Percentiles rank a stretch among this genome's conserved stretches.
Conservation (phyloP, 106 monocot genomes). For the Acorus gramineus region DNA sequence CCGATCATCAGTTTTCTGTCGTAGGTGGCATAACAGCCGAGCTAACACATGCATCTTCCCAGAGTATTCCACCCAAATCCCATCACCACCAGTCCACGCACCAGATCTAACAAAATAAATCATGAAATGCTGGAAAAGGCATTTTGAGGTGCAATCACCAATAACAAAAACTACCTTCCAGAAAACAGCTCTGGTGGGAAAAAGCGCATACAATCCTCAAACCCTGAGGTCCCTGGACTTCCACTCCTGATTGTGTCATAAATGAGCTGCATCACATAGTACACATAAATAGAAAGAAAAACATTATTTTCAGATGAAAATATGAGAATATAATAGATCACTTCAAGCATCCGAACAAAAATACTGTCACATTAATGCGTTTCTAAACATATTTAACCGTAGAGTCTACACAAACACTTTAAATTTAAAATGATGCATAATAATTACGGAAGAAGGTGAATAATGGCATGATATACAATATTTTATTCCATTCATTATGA, state of each 20-base stretch:
- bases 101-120: constrained; percentile 50
- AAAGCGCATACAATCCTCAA: constrained; percentile 78
- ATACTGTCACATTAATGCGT: too few species aligned
- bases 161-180: constrained; percentile 44
- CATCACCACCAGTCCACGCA: constrained; percentile 92
- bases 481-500: too few species aligned
- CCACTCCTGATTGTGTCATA: constrained; percentile 90
- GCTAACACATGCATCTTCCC: constrained; percentile 99
- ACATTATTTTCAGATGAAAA: background rate
- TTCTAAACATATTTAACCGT: too few species aligned
- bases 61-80: constrained; percentile 93
- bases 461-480: too few species aligned
- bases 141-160: background rate
- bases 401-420: too few species aligned
- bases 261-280: constrained; percentile 56
- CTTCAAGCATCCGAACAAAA: too few species aligned
- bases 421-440: too few species aligned
- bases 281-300: background rate
- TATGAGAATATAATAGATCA: background rate
- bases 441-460: too few species aligned
- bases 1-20: constrained; percentile 88
- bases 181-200: constrained; percentile 88
- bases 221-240: constrained; percentile 70
- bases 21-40: constrained; percentile 67
- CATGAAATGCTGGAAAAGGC: constrained; percentile 3